Evolutionary conservation across 2,329 filamentous ascomycete species (phyloP).

Genomic region (Blastomyces gilchristii): DNA sequence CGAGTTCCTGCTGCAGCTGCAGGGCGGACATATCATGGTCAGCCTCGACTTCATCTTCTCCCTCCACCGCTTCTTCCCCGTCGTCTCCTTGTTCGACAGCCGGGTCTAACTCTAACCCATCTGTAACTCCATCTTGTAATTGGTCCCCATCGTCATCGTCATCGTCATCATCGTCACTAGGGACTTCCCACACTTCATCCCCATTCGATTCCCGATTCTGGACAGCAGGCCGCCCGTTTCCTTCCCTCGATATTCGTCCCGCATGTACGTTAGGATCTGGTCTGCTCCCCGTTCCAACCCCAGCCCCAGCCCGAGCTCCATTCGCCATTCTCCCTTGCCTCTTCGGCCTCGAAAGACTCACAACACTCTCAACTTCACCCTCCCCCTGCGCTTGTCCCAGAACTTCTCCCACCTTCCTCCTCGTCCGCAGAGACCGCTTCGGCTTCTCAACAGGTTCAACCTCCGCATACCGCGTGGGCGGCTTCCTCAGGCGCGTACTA

Average conservation of each 20-base stretch:
- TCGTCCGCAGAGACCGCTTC: neutral
- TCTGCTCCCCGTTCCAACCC: neutral
- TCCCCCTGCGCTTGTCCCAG: neutral
- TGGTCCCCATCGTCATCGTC: neutral
- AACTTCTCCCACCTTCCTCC: neutral
- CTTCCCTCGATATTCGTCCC: neutral
- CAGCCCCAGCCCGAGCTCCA: neutral
- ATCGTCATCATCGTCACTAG: constrained; percentile 7
- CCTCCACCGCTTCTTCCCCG: neutral
- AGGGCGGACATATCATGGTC: constrained; percentile 29
- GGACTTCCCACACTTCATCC: constrained; percentile 13
- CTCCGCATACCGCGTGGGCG: neutral
- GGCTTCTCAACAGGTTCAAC: no score
- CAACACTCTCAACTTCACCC: neutral
- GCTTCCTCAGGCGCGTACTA: neutral
- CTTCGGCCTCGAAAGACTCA: neutral
- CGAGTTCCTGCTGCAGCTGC: constrained; percentile 30
- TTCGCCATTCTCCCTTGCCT: neutral
- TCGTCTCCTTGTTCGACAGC: neutral
- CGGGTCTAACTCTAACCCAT: constrained; percentile 5
- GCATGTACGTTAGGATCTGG: neutral
- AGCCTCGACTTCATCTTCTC: constrained; percentile 17
- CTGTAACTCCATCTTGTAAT: constrained; percentile 8
- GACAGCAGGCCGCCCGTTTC: neutral
- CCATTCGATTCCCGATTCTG: neutral